Base-by-base conservation (phyloP, 176 grass and related monocot species). In the Ensete ventricosum region DNA sequence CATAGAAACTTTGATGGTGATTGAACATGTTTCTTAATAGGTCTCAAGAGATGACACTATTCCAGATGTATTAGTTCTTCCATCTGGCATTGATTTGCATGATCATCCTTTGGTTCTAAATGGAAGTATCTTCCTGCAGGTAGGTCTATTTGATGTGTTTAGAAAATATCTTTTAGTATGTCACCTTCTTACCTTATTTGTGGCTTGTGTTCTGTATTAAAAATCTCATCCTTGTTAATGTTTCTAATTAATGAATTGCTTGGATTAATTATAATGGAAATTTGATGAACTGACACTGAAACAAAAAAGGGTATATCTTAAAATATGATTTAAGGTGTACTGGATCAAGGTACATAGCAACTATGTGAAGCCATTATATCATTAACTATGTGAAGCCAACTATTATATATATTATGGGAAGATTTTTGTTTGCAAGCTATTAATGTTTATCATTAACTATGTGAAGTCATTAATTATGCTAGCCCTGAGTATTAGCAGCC, bases 41-140 rank as follows among this genome's bases (percentile, higher is more conserved):
- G 86, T 91, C 25, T 73, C 52, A 19, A 81, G 74, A 75, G 95
- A 98, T 71, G 78, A 87, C 65, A 85, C 93, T 55, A 57, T 98
- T 81, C 84, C 88, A 50, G 90, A 93, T 67, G 74, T 93, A 82
- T 80, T 98, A 74, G 77, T 86, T 34, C 88, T 93, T 54, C 85
- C 88, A 0, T 80, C 94, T 74, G 90, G 90, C 62, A 74, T 81
- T 82, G 94, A 93, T 93, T 71, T 98, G 76, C 94, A 98, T 73
- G 87, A 85, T 64, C 94, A 98, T 86, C 82, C 82, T 23, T 65
- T 93, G 78, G 94, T 93, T 74, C 79, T 77, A 19, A 80, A 91
- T 62, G 94, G 90, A 54, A 85, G 83, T 52, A 77, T 89, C 25
- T 89, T 97, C 85, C 71, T 97, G 60, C 90, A 93, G 81, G 94